Conservation (phyloP, 2,329 filamentous ascomycete species). For the Myotisia sp. region DNA sequence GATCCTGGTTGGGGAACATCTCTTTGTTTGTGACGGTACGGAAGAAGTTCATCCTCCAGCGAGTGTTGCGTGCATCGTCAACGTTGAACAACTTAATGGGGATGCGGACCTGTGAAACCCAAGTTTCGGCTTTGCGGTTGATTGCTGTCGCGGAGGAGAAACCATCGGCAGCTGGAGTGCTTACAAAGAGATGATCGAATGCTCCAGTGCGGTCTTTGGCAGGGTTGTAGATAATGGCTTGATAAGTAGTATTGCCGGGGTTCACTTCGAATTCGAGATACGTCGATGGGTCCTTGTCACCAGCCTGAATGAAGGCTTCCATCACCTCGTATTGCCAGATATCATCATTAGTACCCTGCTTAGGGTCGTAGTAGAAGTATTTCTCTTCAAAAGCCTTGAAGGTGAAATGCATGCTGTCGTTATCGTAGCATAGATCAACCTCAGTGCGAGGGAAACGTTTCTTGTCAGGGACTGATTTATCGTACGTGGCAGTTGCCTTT, state of each 20-base stretch:
- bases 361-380: conserved; percentile 33
- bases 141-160: conserved; percentile 29
- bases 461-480: conserved; percentile 31
- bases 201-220: conserved; percentile 33
- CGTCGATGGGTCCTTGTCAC: conserved; percentile 34
- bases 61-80: conserved; percentile 30
- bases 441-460: conserved; percentile 32
- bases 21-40: conserved; percentile 32
- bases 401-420: conserved; percentile 26
- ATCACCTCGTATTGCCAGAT: conserved; percentile 40
- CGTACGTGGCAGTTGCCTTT: conserved; percentile 9
- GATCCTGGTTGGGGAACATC: conserved; percentile 25
- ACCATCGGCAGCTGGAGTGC: conserved; percentile 29
- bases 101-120: conserved; percentile 31
- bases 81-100: conserved; percentile 40
- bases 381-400: conserved; percentile 36
- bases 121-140: conserved; percentile 24
- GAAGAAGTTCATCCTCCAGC: conserved; percentile 42
- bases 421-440: conserved; percentile 36
- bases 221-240: conserved; percentile 40
- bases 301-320: conserved; percentile 37
- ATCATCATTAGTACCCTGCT: conserved; percentile 30
- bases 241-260: conserved; percentile 40
- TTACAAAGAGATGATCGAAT: conserved; percentile 33
- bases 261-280: conserved; percentile 40